Evolutionary conservation across 1,284 basidiomycete genomes (phyloP).

Genomic region (Pholiota adiposa): DNA sequence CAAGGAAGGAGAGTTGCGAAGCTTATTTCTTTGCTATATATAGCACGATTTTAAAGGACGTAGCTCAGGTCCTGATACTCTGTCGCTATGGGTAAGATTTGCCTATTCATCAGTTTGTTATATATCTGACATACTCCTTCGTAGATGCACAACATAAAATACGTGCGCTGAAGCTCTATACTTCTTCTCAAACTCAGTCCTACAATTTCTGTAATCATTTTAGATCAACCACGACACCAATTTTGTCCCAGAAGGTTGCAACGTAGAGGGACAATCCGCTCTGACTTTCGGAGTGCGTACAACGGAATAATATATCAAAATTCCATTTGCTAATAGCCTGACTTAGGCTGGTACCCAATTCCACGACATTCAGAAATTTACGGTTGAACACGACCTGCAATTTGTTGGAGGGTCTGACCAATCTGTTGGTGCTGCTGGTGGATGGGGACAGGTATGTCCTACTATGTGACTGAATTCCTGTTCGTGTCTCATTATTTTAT

Average conservation of each 20-base stretch:
- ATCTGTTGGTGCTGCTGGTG: slow-evolving; percentile 43
- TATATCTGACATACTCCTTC: slow-evolving; percentile 18
- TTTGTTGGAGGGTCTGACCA: slow-evolving; percentile 43
- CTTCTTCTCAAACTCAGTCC: background rate
- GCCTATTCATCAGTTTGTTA: background rate
- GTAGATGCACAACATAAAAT: slow-evolving; percentile 47
- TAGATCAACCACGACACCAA: slow-evolving; percentile 38
- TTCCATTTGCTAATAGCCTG: background rate
- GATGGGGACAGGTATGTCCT: slow-evolving; percentile 33
- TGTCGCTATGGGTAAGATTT: slow-evolving; percentile 27
- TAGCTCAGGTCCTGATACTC: slow-evolving; percentile 38
- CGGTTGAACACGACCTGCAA: slow-evolving; percentile 33
- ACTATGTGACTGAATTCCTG: background rate
- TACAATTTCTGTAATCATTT: background rate
- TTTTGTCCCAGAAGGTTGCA: slow-evolving; percentile 42
- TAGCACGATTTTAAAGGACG: slow-evolving; percentile 44
- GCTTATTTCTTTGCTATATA: background rate
- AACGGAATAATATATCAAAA: background rate
- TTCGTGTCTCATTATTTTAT: slow-evolving; percentile 13
- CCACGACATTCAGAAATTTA: slow-evolving; percentile 44
- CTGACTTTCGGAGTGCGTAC: slow-evolving; percentile 34
- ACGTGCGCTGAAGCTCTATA: slow-evolving; percentile 28
- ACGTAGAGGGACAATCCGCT: slow-evolving; percentile 36
- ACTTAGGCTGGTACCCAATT: slow-evolving; percentile 47
- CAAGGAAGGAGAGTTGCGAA: background rate